These are phyloP conservation scores for Pilaira anomala DNA, from an alignment of 192 early-diverging fungal genomes.

Conservation along the genomic window DNA sequence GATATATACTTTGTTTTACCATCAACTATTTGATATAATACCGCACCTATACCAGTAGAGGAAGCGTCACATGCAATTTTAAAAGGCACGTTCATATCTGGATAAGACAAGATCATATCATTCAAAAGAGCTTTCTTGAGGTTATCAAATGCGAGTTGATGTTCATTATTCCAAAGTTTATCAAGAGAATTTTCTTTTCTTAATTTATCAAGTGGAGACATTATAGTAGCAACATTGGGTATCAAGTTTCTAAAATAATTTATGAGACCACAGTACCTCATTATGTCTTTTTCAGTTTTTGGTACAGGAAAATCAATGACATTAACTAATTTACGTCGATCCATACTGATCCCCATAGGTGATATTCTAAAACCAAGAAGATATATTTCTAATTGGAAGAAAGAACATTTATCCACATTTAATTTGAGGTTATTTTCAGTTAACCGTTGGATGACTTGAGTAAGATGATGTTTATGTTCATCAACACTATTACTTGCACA, in stretches of 20 bases:
- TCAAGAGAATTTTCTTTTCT: not conserved
- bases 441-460: not conserved
- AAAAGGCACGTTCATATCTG: slow-evolving; percentile 22
- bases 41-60: slow-evolving; percentile 32
- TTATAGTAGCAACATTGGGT: slow-evolving; percentile 14
- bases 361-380: not conserved
- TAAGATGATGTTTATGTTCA: not conserved
- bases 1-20: not conserved
- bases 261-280: slow-evolving; percentile 20
- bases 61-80: slow-evolving; percentile 40
- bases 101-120: slow-evolving; percentile 25
- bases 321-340: slow-evolving; percentile 21
- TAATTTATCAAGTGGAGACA: slow-evolving; percentile 26
- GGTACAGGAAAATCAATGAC: slow-evolving; percentile 23
- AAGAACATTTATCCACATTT: not conserved
- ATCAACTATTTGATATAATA: slow-evolving; percentile 29
- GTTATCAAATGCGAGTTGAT: not conserved
- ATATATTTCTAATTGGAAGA: not conserved
- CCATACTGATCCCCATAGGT: not conserved
- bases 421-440: not conserved
- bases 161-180: not conserved
- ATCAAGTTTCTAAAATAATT: slow-evolving; percentile 31
- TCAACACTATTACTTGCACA: not conserved
- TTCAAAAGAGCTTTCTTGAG: not conserved
- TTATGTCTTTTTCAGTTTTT: slow-evolving; percentile 18